Conservation (phyloP, 805 yeast species). For the Metschnikowia koreensis region DNA sequence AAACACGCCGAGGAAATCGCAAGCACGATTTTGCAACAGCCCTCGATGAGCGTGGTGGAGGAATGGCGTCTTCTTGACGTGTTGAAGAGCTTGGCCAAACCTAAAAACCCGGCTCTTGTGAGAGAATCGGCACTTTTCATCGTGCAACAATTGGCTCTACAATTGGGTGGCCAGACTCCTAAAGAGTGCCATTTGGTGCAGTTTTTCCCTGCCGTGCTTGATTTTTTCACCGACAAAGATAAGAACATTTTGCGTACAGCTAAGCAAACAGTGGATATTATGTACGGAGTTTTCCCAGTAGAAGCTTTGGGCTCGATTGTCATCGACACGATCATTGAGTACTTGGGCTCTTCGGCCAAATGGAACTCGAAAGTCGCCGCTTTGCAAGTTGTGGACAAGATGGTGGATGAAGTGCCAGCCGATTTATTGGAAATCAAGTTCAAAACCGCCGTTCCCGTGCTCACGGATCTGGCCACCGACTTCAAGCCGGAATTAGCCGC, state of each 20-base stretch:
- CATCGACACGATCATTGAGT: conserved; percentile 57
- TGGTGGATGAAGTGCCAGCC: conserved; percentile 75
- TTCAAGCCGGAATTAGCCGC: conserved; percentile 94
- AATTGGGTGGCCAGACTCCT: conserved; percentile 66
- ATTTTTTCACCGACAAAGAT: conserved; percentile 82
- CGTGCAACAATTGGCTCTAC: conserved; percentile 54
- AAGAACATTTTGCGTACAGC: conserved; percentile 82
- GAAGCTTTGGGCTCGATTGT: conserved; percentile 78
- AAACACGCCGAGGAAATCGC: conserved; percentile 54
- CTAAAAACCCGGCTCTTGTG: conserved; percentile 68
- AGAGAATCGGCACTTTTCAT: conserved; percentile 76
- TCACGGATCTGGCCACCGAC: conserved; percentile 89
- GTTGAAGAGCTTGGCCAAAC: conserved; percentile 62
- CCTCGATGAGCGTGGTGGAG: conserved; percentile 40
- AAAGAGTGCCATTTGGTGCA: conserved; percentile 71
- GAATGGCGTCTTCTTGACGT: conserved; percentile 69
- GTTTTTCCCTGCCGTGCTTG: conserved; percentile 63
- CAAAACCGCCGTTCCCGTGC: conserved; percentile 73
- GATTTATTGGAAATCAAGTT: conserved; percentile 84
- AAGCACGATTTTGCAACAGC: conserved; percentile 46
- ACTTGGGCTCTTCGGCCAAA: conserved; percentile 79
- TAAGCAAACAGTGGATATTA: conserved; percentile 69
- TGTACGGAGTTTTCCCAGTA: conserved; percentile 66
- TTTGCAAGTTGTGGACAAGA: conserved; percentile 66
- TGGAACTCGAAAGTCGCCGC: conserved; percentile 91